These are phyloP conservation scores for Colletotrichum plurivorum DNA, from an alignment of 2,329 filamentous ascomycete species.

Conservation along the genomic window DNA sequence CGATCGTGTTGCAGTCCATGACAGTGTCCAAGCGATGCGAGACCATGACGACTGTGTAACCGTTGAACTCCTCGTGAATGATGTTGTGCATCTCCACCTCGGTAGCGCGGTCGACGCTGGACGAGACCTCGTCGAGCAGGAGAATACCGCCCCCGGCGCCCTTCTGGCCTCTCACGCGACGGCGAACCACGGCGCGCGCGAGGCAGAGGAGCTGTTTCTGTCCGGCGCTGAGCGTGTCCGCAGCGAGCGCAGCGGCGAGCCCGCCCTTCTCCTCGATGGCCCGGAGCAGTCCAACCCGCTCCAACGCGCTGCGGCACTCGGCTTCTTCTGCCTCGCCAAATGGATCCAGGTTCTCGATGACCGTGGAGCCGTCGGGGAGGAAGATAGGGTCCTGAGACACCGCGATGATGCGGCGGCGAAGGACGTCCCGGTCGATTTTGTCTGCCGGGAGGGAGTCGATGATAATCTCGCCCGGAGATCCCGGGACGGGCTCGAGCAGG, in stretches of 20 bases:
- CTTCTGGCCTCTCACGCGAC: conserved; percentile 45
- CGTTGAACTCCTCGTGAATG: conserved; percentile 48
- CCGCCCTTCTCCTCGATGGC: conserved; percentile 53
- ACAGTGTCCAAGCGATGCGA: conserved; percentile 59
- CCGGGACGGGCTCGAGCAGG: conserved; percentile 55
- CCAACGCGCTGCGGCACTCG: conserved; percentile 54
- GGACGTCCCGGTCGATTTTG: conserved; percentile 54
- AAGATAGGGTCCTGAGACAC: conserved; percentile 70
- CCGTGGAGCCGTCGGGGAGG: conserved; percentile 58
- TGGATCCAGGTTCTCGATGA: conserved; percentile 61
- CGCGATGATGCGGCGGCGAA: conserved; percentile 65
- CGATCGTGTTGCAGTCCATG: conserved; percentile 60
- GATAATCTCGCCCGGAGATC: conserved; percentile 46
- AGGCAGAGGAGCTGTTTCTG: conserved; percentile 77
- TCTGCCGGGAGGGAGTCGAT: conserved; percentile 60
- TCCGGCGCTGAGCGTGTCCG: conserved; percentile 67
- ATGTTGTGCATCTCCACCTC: conserved; percentile 50
- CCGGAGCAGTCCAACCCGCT: conserved; percentile 50
- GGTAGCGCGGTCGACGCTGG: conserved; percentile 51
- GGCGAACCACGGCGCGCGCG: conserved; percentile 68
- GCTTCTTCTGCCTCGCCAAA: conserved; percentile 46
- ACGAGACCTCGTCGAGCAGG: conserved; percentile 53
- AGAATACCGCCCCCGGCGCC: conserved; percentile 44
- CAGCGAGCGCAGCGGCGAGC: conserved; percentile 55
- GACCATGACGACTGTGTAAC: conserved; percentile 63